Evolutionary conservation across 805 yeast species (phyloP), one percentile per base, ranked within the genome.

Genomic region (Cyberlindnera mrakii): DNA sequence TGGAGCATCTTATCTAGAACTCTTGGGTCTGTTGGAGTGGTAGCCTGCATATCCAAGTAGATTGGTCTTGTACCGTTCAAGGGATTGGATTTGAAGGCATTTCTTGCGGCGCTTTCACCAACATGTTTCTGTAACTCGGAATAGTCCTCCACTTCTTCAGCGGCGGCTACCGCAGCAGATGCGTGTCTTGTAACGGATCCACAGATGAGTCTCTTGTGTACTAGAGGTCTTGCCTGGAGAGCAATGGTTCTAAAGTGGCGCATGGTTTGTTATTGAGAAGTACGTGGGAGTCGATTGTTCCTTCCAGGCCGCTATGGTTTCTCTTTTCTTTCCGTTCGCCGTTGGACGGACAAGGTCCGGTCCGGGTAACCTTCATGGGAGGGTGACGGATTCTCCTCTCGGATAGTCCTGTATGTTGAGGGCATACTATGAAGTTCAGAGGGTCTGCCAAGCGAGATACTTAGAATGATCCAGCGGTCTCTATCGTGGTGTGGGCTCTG

Each of bases 21-120:
- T 43, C 99, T 74, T 29, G 99, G 99, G 61, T 93, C 99, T 1
- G 93, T 85, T 23, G 98, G 99, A 0, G 99, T 91, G 0, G 99
- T 93, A 27, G 99, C 98, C 68, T 93, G 99, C 76, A 90, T 90
- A 58, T 93, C 99, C 58, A 93, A 68, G 65, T 93, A 93, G 49
- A 93, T 93, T 9, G 99, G 99, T 54, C 97, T 77, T 9, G 84
- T 71, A 41, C 93, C 95, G 54, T 68, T 67, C 13, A 65, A 59
- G 4, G 68, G 65, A 40, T 67, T 66, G 32, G 60, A 62, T 39
- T 60, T 57, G 49, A 67, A 69, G 1, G 73, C 72, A 50, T 62
- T 64, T 18, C 59, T 65, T 29, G 66, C 48, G 27, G 66, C 65
- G 52, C 36, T 57, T 62, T 15, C 65, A 50, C 23, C 45, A 44